These are phyloP conservation scores for Fusarium sp. DNA, from an alignment of 2,329 filamentous ascomycete genomes.

Conservation along the genomic window DNA sequence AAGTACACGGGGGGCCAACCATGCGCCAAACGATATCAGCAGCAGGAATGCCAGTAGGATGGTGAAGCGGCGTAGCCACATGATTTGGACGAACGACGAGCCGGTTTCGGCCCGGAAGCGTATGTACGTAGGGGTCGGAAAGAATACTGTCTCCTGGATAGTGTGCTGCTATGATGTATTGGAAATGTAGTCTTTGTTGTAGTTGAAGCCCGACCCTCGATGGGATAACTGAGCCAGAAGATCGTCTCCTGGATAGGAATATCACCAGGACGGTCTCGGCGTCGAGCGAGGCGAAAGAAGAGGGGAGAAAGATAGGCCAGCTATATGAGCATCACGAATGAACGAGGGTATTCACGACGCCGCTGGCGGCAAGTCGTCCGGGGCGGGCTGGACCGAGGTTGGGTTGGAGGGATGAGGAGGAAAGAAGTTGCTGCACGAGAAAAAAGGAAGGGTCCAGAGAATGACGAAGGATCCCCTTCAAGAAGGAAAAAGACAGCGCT, in stretches of 20 bases:
- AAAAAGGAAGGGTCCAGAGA: conserved; percentile 5
- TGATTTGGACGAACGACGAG: conserved; percentile 37
- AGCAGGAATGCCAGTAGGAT: conserved; percentile 52
- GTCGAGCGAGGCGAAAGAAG: conserved; percentile 7
- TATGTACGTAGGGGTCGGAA: neutral
- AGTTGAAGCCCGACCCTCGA: too few species aligned
- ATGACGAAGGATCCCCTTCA: conserved; percentile 15
- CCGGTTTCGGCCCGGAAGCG: conserved; percentile 12
- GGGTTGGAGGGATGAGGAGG: conserved; percentile 21
- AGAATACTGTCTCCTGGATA: conserved; percentile 1
- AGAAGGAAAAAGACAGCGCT: conserved; percentile 3
- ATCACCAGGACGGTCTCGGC: conserved; percentile 13
- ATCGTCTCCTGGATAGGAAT: neutral
- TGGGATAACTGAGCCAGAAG: too few species aligned
- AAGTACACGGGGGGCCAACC: conserved; percentile 62
- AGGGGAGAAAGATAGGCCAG: conserved; percentile 38
- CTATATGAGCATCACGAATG: conserved; percentile 45
- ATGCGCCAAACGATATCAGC: conserved; percentile 57
- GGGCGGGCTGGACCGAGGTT: conserved; percentile 7
- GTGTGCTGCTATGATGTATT: neutral
- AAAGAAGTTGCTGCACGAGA: conserved; percentile 1
- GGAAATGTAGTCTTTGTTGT: too few species aligned
- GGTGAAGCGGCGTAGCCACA: conserved; percentile 58
- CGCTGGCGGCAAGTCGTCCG: conserved; percentile 41
- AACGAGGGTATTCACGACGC: conserved; percentile 39